These are phyloP conservation scores for Fusarium brevicatenulatum DNA, from an alignment of 2,329 filamentous ascomycete genomes.

Conservation along the genomic window DNA sequence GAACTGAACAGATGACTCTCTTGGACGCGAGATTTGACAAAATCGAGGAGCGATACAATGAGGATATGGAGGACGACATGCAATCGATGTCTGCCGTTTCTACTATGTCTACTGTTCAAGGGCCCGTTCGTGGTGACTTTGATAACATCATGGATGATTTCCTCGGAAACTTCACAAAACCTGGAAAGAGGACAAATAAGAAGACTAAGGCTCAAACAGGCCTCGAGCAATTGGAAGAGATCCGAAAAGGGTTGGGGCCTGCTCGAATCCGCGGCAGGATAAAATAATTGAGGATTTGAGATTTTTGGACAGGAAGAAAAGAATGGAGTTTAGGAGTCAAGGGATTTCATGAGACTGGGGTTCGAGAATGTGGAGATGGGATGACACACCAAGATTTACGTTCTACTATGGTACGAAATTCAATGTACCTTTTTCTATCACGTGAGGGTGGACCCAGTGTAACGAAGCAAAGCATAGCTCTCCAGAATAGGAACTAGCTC, in stretches of 20 bases:
- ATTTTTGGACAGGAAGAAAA: neutral
- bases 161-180: constrained; percentile 76
- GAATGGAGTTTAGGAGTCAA: constrained; percentile 30
- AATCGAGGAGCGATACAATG: constrained; percentile 80
- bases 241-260: constrained; percentile 81
- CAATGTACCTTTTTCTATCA: constrained; percentile 22
- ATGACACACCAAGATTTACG: neutral
- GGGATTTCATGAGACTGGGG: constrained; percentile 11
- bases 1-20: constrained; percentile 86
- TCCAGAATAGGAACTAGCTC: constrained; percentile 38
- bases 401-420: neutral
- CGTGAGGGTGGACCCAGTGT: constrained; percentile 31
- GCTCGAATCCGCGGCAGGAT: constrained; percentile 65
- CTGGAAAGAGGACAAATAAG: constrained; percentile 79
- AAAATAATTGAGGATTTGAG: constrained; percentile 24
- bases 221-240: constrained; percentile 89
- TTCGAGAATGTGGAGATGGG: neutral
- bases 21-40: constrained; percentile 93
- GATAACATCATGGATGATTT: constrained; percentile 95
- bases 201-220: constrained; percentile 84
- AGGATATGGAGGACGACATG: constrained; percentile 60
- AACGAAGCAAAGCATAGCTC: constrained; percentile 32
- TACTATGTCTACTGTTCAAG: constrained; percentile 72
- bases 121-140: constrained; percentile 80
- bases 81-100: constrained; percentile 70